These are phyloP conservation scores for Zea luxurians DNA, from an alignment of 176 grass and related monocot genomes.

Conservation along the genomic window DNA sequence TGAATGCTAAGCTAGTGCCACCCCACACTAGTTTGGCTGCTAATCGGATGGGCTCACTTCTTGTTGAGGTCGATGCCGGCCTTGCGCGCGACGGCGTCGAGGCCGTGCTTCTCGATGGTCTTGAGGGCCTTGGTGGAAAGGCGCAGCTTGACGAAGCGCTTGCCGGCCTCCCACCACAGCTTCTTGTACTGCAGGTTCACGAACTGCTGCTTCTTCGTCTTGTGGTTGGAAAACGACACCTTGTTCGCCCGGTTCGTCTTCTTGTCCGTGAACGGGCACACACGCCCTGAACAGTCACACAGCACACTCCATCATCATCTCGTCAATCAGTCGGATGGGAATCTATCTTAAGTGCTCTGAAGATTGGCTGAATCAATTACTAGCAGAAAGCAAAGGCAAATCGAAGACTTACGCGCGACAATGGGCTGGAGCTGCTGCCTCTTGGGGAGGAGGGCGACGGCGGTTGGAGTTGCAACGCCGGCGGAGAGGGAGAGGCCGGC, in stretches of 20 bases:
- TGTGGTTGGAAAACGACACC: conserved; percentile 87
- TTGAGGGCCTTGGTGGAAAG: conserved; percentile 84
- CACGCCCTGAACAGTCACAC: conserved; percentile 42
- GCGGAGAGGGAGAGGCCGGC: conserved; percentile 44
- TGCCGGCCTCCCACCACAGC: conserved; percentile 87
- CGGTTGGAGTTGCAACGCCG: background rate
- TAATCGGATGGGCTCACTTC: conserved; percentile 36
- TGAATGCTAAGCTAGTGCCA: background rate
- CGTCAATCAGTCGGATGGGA: background rate
- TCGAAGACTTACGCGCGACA: conserved; percentile 37
- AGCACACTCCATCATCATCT: background rate
- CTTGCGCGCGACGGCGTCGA: conserved; percentile 84
- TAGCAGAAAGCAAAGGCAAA: background rate
- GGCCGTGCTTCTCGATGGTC: conserved; percentile 90
- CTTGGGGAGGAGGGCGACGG: conserved; percentile 4
- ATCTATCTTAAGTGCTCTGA: background rate
- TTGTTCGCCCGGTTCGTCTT: conserved; percentile 81
- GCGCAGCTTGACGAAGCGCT: conserved; percentile 71
- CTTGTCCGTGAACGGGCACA: conserved; percentile 79
- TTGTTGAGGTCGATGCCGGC: conserved; percentile 81
- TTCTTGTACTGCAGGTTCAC: conserved; percentile 95
- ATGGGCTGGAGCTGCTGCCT: conserved; percentile 39
- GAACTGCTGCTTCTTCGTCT: conserved; percentile 90
- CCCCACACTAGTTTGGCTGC: background rate
- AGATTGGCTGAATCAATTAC: background rate